A percentile compares a stretch with the other conserved stretches of the same genome.
Evolutionary conservation across 2,329 filamentous ascomycete genomes (phyloP).

Genomic region (Botrytis hyacinthi): DNA sequence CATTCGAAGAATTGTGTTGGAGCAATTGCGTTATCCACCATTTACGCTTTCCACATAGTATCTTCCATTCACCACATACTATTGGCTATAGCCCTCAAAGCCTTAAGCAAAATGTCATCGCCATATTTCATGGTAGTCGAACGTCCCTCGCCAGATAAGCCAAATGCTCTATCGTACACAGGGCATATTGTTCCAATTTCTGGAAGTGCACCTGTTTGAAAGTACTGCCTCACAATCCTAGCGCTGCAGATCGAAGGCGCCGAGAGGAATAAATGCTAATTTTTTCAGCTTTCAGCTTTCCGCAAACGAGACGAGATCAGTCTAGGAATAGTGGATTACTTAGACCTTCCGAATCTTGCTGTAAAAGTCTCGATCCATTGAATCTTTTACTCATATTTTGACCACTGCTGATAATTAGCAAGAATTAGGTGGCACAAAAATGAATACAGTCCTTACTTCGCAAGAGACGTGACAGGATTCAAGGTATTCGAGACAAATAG

Average conservation of each 20-base stretch:
- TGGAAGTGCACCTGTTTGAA: not conserved
- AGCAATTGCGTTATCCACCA: not conserved
- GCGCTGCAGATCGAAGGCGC: not conserved
- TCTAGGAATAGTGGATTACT: not conserved
- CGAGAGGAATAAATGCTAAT: constrained; percentile 2
- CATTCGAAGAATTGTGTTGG: not conserved
- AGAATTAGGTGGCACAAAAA: not conserved
- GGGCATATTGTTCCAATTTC: constrained; percentile 1
- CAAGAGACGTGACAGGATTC: constrained; percentile 41
- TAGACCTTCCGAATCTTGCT: constrained; percentile 24
- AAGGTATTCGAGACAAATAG: constrained; percentile 42
- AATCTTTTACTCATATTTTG: constrained; percentile 36
- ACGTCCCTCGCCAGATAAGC: not conserved
- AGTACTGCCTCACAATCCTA: constrained; percentile 6
- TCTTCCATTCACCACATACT: not conserved
- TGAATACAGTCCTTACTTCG: constrained; percentile 12
- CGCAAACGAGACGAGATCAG: not conserved
- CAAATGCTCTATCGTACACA: constrained; percentile 5
- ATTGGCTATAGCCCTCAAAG: not conserved
- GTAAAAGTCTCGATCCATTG: constrained; percentile 31
- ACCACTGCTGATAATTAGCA: constrained; percentile 16
- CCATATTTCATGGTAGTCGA: not conserved
- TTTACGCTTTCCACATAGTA: not conserved
- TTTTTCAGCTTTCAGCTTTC: not conserved
- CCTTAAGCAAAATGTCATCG: not conserved